These are phyloP conservation scores for cucumber (Cucumis sativus) DNA, from an alignment of 306 rosid species.

Conservation along the genomic window DNA sequence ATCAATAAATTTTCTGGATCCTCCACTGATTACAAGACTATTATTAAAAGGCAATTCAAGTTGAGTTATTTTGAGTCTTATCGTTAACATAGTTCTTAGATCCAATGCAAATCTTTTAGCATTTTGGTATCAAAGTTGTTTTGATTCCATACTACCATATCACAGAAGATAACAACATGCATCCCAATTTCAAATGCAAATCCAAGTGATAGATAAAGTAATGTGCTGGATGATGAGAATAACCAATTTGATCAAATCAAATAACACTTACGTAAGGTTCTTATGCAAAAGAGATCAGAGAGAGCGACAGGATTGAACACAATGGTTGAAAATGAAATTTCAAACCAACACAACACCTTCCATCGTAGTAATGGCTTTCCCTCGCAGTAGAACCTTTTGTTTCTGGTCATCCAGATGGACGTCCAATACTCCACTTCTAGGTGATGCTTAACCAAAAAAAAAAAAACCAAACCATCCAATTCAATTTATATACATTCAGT, in stretches of 20 bases:
- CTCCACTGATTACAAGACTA: too few relatives aligned
- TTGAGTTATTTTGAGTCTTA: too few relatives aligned
- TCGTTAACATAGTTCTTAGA: too few relatives aligned
- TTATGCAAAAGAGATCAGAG: neutral
- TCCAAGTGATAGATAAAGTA: neutral
- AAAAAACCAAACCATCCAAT: too few relatives aligned
- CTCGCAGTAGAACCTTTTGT: slow-evolving; percentile 53
- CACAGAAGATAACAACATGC: neutral
- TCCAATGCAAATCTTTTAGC: too few relatives aligned
- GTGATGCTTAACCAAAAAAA: slow-evolving; percentile 42
- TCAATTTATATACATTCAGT: too few relatives aligned
- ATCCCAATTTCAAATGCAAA: neutral
- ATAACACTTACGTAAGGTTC: neutral
- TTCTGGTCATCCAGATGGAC: slow-evolving; percentile 48
- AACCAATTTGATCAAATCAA: neutral
- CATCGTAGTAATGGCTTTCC: slow-evolving; percentile 59
- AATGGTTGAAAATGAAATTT: neutral
- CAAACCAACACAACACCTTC: slow-evolving; percentile 42
- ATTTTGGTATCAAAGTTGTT: too few relatives aligned
- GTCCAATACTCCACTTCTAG: slow-evolving; percentile 49
- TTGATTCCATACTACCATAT: too few relatives aligned
- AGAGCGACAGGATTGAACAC: neutral
- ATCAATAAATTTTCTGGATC: too few relatives aligned
- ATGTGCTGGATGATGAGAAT: neutral
- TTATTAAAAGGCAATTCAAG: too few relatives aligned